These are phyloP conservation scores for Prunus dulcis DNA, from an alignment of 306 rosid genomes.

Conservation along the genomic window DNA sequence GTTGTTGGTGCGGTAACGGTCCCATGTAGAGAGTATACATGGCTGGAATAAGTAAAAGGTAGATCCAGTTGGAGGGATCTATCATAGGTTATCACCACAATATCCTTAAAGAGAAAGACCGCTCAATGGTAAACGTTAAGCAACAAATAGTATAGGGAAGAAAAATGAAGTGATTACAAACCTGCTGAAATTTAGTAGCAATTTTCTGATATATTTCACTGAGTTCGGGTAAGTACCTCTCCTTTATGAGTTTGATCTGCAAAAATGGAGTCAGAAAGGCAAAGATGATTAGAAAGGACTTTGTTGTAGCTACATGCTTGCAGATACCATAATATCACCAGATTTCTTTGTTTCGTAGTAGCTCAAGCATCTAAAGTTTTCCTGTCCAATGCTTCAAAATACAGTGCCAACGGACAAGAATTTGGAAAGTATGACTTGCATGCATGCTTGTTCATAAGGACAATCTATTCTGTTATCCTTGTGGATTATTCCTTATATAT, in stretches of 20 bases:
- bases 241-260: conserved; percentile 75
- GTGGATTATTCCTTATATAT: neutral
- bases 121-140: neutral
- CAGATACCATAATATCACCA: neutral
- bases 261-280: conserved; percentile 19
- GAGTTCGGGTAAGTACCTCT: conserved; percentile 47
- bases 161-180: conserved; percentile 22
- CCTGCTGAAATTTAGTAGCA: conserved; percentile 59
- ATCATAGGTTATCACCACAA: too few relatives aligned
- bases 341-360: neutral
- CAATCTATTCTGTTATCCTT: neutral
- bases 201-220: conserved; percentile 56
- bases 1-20: neutral
- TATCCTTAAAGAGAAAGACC: conserved; percentile 12
- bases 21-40: neutral
- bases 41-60: neutral
- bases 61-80: neutral
- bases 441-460: neutral
- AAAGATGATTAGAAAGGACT: conserved; percentile 2
- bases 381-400: neutral
- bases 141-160: neutral
- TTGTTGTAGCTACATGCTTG: neutral
- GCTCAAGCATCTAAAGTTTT: neutral
- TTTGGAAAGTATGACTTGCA: neutral
- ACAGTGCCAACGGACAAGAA: neutral